Percentiles rank a stretch among this genome's conserved stretches.
Conservation (phyloP, 768 basidiomycete species). For the Gloeophyllum trabeum region DNA sequence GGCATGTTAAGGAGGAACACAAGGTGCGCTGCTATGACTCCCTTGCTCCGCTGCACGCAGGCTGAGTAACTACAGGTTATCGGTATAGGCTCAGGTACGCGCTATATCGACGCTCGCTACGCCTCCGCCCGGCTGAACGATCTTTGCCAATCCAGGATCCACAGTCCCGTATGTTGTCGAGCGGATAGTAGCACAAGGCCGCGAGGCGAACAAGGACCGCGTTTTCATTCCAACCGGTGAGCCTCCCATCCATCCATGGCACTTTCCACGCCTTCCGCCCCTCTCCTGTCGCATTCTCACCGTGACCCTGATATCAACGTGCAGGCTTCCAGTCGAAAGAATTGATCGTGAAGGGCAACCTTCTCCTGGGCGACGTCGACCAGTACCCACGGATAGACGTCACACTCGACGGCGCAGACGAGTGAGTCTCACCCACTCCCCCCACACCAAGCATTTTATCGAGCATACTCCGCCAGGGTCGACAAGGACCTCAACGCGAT, state of each 20-base stretch:
- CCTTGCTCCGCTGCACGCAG: neutral
- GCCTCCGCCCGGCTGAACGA: neutral
- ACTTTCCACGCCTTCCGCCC: neutral
- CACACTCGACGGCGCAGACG: slow-evolving; percentile 97
- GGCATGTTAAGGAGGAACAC: slow-evolving; percentile 73
- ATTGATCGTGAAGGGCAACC: slow-evolving; percentile 72
- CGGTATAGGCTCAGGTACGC: slow-evolving; percentile 74
- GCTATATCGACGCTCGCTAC: slow-evolving; percentile 3
- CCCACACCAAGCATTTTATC: neutral
- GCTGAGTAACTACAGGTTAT: slow-evolving; percentile 43
- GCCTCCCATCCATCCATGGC: no score
- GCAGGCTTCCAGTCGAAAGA: slow-evolving; percentile 91
- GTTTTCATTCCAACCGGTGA: slow-evolving; percentile 85
- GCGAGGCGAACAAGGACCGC: slow-evolving; percentile 61
- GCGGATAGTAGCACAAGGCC: slow-evolving; percentile 78
- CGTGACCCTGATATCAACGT: neutral
- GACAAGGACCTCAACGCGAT: slow-evolving; percentile 83
- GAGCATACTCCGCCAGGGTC: slow-evolving; percentile 40
- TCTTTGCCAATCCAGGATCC: slow-evolving; percentile 40
- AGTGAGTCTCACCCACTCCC: slow-evolving; percentile 37
- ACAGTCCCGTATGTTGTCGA: slow-evolving; percentile 97
- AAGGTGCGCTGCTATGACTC: slow-evolving; percentile 37
- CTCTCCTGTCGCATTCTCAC: slow-evolving; percentile 9
- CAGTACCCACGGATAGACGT: slow-evolving; percentile 86
- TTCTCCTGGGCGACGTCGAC: slow-evolving; percentile 81